Evolutionary conservation across 768 basidiomycete species (phyloP), one percentile per base, ranked within the genome.

Genomic region (Holtermanniella nyarrowii): DNA sequence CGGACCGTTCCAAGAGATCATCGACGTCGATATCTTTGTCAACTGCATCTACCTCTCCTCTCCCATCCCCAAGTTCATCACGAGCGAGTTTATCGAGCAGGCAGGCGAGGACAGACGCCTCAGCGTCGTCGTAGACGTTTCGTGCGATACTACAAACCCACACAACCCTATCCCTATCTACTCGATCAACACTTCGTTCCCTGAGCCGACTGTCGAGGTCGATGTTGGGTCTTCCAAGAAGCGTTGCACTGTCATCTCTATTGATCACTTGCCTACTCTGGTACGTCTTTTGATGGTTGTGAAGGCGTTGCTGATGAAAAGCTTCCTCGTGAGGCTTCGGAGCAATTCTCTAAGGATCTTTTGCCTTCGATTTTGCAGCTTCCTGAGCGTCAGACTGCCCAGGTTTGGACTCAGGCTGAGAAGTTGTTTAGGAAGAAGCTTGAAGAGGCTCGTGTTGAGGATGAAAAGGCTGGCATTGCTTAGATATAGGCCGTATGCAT

Each of bases 61-160:
- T 48, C 68, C 68, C 26, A 73, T 73, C 50, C 72, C 72, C 55
- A 70, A 72, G 58, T 73, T 73, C 63, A 56, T 73, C 54, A 73
- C 72, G 26, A 62, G 58, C 41, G 72, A 72, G 14, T 80, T 80
- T 53, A 84, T 95, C 57, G 72, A 72, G n/a, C 76, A 77, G 20
- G 86, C 85, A 12, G 88, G 90, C 22, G 72, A 75, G 49, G 61
- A 73, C 16, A 78, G 95, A 54, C 76, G 77, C 51, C 73, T 99
- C 54, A 77, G 80, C 21, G 82, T 91, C 24, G 82, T 96, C 44
- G 95, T 96, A 22, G 95, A 99, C 62, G 95, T 99, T 62, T 93
- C 88, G 70, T 99, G 95, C 76, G 95, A 99, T 72, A 97, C 93
- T 21, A 97, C 90, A 49, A 99, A 99, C 72, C 91, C 95, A 14